Base-by-base conservation (phyloP, 805 yeast species). In the Saccharomycopsis oosterbeekiorum region DNA sequence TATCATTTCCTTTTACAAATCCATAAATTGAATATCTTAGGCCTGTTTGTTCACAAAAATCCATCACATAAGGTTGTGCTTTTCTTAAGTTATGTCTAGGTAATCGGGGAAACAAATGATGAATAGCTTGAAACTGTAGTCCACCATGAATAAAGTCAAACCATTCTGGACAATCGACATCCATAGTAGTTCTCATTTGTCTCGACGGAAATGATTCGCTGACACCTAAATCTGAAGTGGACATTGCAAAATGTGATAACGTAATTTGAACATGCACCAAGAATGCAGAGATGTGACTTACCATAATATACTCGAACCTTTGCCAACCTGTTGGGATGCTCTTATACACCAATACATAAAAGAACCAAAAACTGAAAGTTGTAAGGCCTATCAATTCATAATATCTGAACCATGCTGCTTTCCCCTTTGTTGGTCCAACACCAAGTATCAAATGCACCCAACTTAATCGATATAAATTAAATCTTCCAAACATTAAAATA, bases 231-330 rank as follows among this genome's bases (percentile, higher is more conserved):
- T 90, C 96, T 4, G 94, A 80, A 0, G 97, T 91, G 1, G 96
- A 88, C 96, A 90, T 91, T 42, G 96, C 96, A 75, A 90, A 90
- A 71, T 90, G 97, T 14, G 92, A 85, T 53, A 90, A 77, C 0
- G 96, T 89, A 73, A 90, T 90, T 71, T 91, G 97, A 39, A 90
- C 96, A 71, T 90, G 97, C n/a, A 90, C 93, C 43, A 92, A 79
- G 96, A 89, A 89, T 1, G 97, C 88, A 12, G 88, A 80, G 9
- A 89, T 69, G 68, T 90, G 96, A 51, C 92, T 84, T 5, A 88
- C 82, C 78, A 89, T 68, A 15, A 91, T 75, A 70, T 78, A 91
- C 63, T 74, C 72, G 66, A 86, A 76, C 63, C 87, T 76, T 59
- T 81, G 78, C 71, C 81, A 70, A 58, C 79, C 75, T 10, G 83